Evolutionary conservation across 2,329 filamentous ascomycete species (phyloP).

Genomic region (Penicillium sp.): DNA sequence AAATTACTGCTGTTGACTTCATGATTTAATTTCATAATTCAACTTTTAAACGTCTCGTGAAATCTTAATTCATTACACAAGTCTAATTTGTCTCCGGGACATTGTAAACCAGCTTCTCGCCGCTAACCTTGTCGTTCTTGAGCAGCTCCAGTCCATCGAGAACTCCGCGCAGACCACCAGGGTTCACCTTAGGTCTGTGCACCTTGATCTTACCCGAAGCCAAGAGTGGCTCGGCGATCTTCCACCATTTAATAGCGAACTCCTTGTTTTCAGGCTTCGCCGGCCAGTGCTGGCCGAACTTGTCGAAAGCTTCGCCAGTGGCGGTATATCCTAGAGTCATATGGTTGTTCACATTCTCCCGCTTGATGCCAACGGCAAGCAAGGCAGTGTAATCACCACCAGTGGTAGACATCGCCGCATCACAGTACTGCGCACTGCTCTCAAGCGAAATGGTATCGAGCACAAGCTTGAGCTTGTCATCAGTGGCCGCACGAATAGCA

Average conservation of each 20-base stretch:
- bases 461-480: constrained; percentile 31
- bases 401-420: constrained; percentile 29
- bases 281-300: constrained; percentile 26
- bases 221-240: constrained; percentile 42
- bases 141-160: constrained; percentile 47
- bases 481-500: constrained; percentile 31
- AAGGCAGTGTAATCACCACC: constrained; percentile 32
- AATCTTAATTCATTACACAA: no score
- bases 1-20: no score
- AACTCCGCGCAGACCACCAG: constrained; percentile 46
- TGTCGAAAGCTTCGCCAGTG: constrained; percentile 31
- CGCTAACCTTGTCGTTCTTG: constrained; percentile 47
- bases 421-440: constrained; percentile 30
- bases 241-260: constrained; percentile 44
- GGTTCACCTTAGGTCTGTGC: constrained; percentile 43
- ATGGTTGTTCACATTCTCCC: constrained; percentile 31
- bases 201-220: constrained; percentile 44
- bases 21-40: no score
- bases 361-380: constrained; percentile 21
- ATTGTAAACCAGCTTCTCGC: constrained; percentile 50
- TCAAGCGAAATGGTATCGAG: constrained; percentile 37
- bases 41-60: no score
- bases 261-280: constrained; percentile 43
- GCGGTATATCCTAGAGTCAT: constrained; percentile 34
- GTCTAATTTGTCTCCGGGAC: constrained; percentile 23